Percentiles rank a stretch among this genome's conserved stretches.
phyloP scores from a whole-genome alignment of 2,329 filamentous ascomycete species.

The Aspergillus pseudonomiae region DNA sequence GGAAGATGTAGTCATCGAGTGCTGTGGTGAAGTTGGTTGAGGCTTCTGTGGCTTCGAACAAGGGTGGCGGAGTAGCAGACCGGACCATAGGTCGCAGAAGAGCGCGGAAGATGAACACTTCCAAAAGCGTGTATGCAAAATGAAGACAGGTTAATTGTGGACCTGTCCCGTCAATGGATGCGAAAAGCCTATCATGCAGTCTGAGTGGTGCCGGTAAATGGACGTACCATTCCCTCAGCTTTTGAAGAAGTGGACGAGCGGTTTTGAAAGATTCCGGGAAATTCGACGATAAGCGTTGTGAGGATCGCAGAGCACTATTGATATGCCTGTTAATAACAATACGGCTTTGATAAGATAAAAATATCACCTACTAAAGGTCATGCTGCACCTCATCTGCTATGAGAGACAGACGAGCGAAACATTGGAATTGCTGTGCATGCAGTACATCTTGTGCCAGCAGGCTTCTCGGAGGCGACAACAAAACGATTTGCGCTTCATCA shows the following conservation, averaged over 20 bases:
- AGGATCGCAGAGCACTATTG: constrained; percentile 26
- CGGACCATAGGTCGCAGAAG: constrained; percentile 26
- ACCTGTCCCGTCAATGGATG: constrained; percentile 10
- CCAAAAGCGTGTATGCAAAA: constrained; percentile 29
- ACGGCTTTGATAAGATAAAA: not conserved
- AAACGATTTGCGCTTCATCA: constrained; percentile 3
- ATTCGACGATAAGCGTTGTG: constrained; percentile 25
- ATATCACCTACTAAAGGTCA: constrained; percentile 24
- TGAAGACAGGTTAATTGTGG: constrained; percentile 22
- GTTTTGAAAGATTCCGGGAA: constrained; percentile 25
- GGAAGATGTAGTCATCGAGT: constrained; percentile 17
- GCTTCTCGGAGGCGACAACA: not conserved
- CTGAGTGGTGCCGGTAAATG: constrained; percentile 21
- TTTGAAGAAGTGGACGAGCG: constrained; percentile 22
- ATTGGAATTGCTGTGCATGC: constrained; percentile 17
- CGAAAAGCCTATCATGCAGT: constrained; percentile 13
- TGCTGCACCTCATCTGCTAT: constrained; percentile 29
- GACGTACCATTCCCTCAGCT: constrained; percentile 29
- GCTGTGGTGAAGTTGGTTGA: constrained; percentile 4
- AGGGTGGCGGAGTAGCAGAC: constrained; percentile 16
- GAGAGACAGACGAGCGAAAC: constrained; percentile 21
- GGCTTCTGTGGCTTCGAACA: constrained; percentile 17
- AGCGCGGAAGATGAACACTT: constrained; percentile 30
- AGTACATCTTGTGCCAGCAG: not conserved
- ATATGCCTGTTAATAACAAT: not conserved